Evolutionary conservation across 2,329 filamentous ascomycete genomes (phyloP).

Genomic region (Cordyceps sp.): DNA sequence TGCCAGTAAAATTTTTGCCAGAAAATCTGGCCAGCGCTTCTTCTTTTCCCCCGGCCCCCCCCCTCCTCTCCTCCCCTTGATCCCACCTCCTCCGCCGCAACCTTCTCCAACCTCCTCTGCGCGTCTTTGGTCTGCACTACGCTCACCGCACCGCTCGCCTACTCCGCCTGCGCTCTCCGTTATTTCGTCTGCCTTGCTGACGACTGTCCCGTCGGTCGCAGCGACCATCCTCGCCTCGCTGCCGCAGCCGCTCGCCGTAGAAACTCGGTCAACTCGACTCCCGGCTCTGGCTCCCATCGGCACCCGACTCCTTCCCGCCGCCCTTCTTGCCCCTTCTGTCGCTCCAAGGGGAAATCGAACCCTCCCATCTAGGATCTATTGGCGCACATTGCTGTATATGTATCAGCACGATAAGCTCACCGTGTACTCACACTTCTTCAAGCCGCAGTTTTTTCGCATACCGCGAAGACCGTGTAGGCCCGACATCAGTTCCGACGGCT

Average conservation of each 20-base stretch:
- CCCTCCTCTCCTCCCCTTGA: background rate
- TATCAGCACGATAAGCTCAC: constrained; percentile 88
- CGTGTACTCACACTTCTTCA: constrained; percentile 90
- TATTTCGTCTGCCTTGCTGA: constrained; percentile 4
- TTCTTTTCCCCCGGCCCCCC: background rate
- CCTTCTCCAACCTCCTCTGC: background rate
- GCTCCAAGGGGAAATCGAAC: constrained; percentile 1
- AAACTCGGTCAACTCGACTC: background rate
- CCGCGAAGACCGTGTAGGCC: constrained; percentile 84
- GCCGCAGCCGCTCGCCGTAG: constrained; percentile 1
- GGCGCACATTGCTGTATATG: constrained; percentile 58
- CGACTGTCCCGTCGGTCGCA: constrained; percentile 7
- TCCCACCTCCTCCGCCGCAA: background rate
- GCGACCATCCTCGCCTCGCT: constrained; percentile 1
- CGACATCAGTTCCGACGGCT: constrained; percentile 85
- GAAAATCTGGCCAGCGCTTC: constrained; percentile 9
- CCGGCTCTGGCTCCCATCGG: background rate
- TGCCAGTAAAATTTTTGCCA: constrained; percentile 20
- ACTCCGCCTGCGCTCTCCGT: too few species aligned
- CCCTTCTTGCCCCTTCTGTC: background rate
- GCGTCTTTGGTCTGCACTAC: background rate
- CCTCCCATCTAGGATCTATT: constrained; percentile 14
- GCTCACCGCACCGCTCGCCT: background rate
- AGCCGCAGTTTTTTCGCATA: constrained; percentile 96
- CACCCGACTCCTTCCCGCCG: background rate